phyloP scores from a whole-genome alignment of 257 asterid genomes.

The Solanum etuberosum region DNA sequence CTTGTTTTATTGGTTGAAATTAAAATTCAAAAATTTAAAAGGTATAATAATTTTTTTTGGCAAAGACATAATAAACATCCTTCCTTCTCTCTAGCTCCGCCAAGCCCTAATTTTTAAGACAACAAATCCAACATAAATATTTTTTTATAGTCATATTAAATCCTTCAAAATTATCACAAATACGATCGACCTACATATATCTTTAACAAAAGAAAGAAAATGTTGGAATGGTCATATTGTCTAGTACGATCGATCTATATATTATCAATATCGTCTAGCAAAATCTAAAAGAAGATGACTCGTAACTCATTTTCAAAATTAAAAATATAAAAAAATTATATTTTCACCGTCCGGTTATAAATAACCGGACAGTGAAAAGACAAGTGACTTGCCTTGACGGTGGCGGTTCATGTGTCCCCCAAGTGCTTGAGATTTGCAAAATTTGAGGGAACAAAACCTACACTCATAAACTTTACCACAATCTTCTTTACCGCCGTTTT shows the following conservation, averaged over 20 bases:
- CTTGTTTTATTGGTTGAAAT: neutral
- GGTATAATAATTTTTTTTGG: neutral
- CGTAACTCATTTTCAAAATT: neutral
- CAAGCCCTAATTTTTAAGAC: neutral
- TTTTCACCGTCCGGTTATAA: neutral
- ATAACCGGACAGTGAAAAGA: neutral
- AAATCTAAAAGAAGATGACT: neutral
- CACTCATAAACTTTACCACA: slow-evolving; percentile 79
- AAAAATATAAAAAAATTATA: neutral
- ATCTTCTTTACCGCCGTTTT: slow-evolving; percentile 67
- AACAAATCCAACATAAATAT: neutral
- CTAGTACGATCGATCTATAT: neutral
- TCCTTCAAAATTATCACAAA: neutral
- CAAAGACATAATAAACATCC: neutral
- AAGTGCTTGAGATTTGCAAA: slow-evolving; percentile 98
- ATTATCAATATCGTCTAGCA: neutral
- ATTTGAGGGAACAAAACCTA: slow-evolving; percentile 98
- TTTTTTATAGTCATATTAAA: neutral
- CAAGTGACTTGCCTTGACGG: slow-evolving; percentile 61
- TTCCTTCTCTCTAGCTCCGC: neutral
- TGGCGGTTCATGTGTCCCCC: slow-evolving; percentile 99
- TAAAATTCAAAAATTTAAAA: neutral
- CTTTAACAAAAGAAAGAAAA: too few species aligned
- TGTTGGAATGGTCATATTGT: neutral
- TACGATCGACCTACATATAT: neutral